Evolutionary conservation across 305 asterid genomes (phyloP), one percentile per base, ranked within the genome.

Genomic region (Solanum chacoense): DNA sequence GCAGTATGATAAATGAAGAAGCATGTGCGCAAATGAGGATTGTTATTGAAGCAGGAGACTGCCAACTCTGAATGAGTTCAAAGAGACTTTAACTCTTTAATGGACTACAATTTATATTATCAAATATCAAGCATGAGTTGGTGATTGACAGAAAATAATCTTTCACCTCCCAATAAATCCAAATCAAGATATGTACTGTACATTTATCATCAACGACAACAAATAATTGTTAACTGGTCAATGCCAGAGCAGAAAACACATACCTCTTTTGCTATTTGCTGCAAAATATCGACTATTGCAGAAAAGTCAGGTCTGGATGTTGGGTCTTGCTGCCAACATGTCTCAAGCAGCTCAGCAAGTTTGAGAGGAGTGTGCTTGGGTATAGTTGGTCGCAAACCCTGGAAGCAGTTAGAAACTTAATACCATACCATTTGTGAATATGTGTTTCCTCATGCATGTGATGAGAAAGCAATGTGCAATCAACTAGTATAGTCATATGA

Each of bases 271-370:
- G 93, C 90, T 75, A 94, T 89, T 88, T 93, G 94, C 91, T 92
- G 93, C 88, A 95, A 89, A 55, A 90, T 91, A 89, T 93, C 98
- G 81, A 93, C 94, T 86, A 97, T 90, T 87, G 95, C 99, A 26
- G 96, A 89, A 79, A 97, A 97, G 92, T 97, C 96, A 1, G 98
- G 98, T 92, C 98, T 94, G 90, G 87, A 85, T 35, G 95, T 89
- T 76, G 98, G 94, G 85, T 97, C 98, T 91, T 96, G 97, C 92
- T 94, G 95, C 99, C 99, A 97, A 94, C 99, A 97, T 89, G 93
- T 93, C 92, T 96, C 98, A 22, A 97, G 97, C 91, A 97, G 98
- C 94, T 94, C 98, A 78, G 91, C 92, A 87, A 97, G 95, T 92
- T 91, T 93, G 50, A 96, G 94, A 89, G 90, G 97, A 86, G 98